A percentile compares a stretch with the other conserved stretches of the same genome.
phyloP scores from a whole-genome alignment of 2,329 filamentous ascomycete species.

The Escovopsis weberi region DNA sequence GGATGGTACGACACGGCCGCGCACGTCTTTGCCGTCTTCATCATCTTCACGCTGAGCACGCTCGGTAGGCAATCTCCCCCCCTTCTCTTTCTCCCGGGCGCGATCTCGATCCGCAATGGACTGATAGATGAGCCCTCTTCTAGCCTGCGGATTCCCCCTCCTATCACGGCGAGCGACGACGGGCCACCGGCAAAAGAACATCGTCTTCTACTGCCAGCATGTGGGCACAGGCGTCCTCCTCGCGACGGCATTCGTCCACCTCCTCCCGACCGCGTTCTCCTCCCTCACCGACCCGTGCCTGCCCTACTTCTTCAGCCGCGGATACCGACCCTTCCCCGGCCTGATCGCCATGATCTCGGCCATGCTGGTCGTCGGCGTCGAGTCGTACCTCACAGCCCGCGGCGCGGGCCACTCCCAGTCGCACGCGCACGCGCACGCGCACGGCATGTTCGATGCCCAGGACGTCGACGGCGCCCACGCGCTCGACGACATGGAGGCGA shows the following conservation, averaged over 20 bases:
- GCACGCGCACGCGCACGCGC: slow-evolving; percentile 32
- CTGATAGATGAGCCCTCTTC: not conserved
- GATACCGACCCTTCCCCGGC: slow-evolving; percentile 68
- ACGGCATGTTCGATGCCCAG: slow-evolving; percentile 34
- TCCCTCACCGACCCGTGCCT: slow-evolving; percentile 58
- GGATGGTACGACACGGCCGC: slow-evolving; percentile 50
- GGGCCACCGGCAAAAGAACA: slow-evolving; percentile 40
- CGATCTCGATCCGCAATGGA: not conserved
- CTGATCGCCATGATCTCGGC: slow-evolving; percentile 70
- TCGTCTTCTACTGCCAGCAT: slow-evolving; percentile 56
- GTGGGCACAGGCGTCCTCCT: slow-evolving; percentile 77
- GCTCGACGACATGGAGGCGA: slow-evolving; percentile 35
- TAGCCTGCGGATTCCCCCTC: slow-evolving; percentile 52
- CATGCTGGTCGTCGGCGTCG: slow-evolving; percentile 69
- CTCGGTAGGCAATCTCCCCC: slow-evolving; percentile 26
- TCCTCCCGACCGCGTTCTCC: slow-evolving; percentile 52
- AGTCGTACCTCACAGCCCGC: slow-evolving; percentile 73
- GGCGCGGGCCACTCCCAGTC: slow-evolving; percentile 48
- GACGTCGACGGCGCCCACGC: slow-evolving; percentile 19
- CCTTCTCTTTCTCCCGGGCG: not conserved
- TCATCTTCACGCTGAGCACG: slow-evolving; percentile 49
- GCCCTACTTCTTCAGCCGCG: slow-evolving; percentile 61
- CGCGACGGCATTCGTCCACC: slow-evolving; percentile 72
- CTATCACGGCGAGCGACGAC: slow-evolving; percentile 44
- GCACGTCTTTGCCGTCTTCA: slow-evolving; percentile 52